phyloP scores from a whole-genome alignment of 2,329 filamentous ascomycete genomes.

The Sporothrix phasma region DNA sequence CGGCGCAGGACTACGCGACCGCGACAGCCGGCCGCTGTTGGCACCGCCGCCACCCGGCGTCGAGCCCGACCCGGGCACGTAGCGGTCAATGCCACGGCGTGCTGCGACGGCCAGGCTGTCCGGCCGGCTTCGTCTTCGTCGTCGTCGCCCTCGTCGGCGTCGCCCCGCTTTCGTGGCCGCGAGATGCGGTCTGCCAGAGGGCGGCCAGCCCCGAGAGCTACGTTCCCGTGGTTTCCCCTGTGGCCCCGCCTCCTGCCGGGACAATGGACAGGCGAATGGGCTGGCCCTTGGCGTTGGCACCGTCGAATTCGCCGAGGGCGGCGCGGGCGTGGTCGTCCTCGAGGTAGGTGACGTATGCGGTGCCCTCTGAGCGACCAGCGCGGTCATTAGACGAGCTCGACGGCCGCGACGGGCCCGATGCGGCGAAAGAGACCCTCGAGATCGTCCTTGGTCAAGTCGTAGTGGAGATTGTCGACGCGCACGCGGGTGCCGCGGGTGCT shows the following conservation, averaged over 20 bases:
- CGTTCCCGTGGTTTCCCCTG: constrained; percentile 35
- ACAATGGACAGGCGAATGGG: constrained; percentile 67
- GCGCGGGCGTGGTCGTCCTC: constrained; percentile 58
- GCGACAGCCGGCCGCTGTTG: constrained; percentile 26
- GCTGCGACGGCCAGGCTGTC: constrained; percentile 30
- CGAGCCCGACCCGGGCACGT: constrained; percentile 46
- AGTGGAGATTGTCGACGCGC: constrained; percentile 83
- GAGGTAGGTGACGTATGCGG: constrained; percentile 75
- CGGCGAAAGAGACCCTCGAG: constrained; percentile 72
- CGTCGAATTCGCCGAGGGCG: constrained; percentile 73
- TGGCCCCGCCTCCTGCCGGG: constrained; percentile 37
- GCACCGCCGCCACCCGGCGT: constrained; percentile 34
- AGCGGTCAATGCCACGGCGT: constrained; percentile 65
- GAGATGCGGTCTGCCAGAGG: constrained; percentile 54
- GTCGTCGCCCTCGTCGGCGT: constrained; percentile 31
- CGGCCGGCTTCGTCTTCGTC: constrained; percentile 24
- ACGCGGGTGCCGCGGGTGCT: constrained; percentile 48
- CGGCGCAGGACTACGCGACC: constrained; percentile 51
- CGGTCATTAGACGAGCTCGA: constrained; percentile 76
- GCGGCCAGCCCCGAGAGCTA: constrained; percentile 44
- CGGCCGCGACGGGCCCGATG: constrained; percentile 60
- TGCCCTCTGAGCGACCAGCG: constrained; percentile 76
- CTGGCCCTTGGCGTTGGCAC: constrained; percentile 82
- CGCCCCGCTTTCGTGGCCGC: constrained; percentile 32
- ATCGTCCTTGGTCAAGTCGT: constrained; percentile 78